These are phyloP conservation scores for Quercus lobata DNA, from an alignment of 331 rosid genomes.

Conservation along the genomic window DNA sequence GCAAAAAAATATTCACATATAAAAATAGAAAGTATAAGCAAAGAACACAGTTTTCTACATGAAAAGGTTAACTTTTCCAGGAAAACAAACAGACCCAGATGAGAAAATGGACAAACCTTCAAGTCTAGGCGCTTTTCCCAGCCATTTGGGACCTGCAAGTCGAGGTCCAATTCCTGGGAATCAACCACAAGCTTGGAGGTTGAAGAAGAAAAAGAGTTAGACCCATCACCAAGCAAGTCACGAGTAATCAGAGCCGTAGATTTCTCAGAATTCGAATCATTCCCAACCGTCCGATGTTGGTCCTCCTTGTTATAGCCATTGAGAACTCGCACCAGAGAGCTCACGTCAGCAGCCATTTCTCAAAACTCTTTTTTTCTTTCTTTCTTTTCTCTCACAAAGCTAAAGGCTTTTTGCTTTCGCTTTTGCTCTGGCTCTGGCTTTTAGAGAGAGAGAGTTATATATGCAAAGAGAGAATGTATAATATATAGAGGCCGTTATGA, in stretches of 20 bases:
- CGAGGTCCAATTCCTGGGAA: constrained; percentile 94
- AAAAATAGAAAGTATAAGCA: not conserved
- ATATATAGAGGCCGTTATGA: constrained; percentile 39
- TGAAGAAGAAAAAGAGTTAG: not conserved
- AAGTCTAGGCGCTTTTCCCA: constrained; percentile 93
- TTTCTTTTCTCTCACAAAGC: too few species aligned
- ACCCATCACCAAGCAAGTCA: constrained; percentile 75
- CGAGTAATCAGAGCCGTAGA: constrained; percentile 77
- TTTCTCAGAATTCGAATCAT: constrained; percentile 57
- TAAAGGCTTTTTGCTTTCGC: too few species aligned
- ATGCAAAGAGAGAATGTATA: constrained; percentile 16
- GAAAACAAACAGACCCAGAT: constrained; percentile 23
- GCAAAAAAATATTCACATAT: not conserved
- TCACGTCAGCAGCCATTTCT: constrained; percentile 87
- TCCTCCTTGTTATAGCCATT: constrained; percentile 62
- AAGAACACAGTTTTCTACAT: not conserved
- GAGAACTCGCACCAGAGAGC: constrained; percentile 62
- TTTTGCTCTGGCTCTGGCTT: not conserved
- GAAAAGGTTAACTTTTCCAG: constrained; percentile 4
- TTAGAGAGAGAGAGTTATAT: constrained; percentile 30
- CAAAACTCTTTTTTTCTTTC: not conserved
- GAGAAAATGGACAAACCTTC: constrained; percentile 50
- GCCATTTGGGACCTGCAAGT: constrained; percentile 85
- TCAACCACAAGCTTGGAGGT: constrained; percentile 35
- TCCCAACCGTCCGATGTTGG: constrained; percentile 59